Conservation (phyloP, 2,329 filamentous ascomycete genomes). For the Fusarium globosum region DNA sequence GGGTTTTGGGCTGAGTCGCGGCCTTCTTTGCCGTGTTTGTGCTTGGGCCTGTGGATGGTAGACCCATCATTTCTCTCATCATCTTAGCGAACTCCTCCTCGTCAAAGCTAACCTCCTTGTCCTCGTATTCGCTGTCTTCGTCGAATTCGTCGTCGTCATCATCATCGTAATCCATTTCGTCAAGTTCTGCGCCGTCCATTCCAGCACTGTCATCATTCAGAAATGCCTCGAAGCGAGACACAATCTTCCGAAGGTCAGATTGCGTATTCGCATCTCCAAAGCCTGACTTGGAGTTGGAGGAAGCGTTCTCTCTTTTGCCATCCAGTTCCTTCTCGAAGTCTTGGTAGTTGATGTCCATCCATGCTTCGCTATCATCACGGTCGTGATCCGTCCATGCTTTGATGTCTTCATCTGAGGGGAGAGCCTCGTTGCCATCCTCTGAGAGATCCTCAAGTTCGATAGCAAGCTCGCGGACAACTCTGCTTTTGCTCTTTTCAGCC, state of each 20-base stretch:
- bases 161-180: constrained; percentile 75
- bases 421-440: constrained; percentile 71
- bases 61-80: constrained; percentile 93
- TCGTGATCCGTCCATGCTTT: constrained; percentile 69
- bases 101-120: constrained; percentile 82
- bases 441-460: constrained; percentile 80
- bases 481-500: constrained; percentile 74
- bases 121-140: constrained; percentile 72
- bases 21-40: constrained; percentile 1
- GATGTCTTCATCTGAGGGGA: constrained; percentile 83
- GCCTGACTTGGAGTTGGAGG: constrained; percentile 52
- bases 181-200: constrained; percentile 78
- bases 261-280: constrained; percentile 76
- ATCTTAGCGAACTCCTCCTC: constrained; percentile 86
- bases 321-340: constrained; percentile 87
- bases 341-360: constrained; percentile 91
- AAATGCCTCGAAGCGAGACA: constrained; percentile 92
- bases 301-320: constrained; percentile 55
- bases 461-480: constrained; percentile 78
- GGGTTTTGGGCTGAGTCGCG: background rate
- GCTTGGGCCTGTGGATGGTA: constrained; percentile 50
- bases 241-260: constrained; percentile 87
- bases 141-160: constrained; percentile 60
- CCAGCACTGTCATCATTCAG: constrained; percentile 87
- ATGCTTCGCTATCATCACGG: constrained; percentile 84